Conservation (phyloP, 257 asterid species). For the Nicotiana noctiflora region DNA sequence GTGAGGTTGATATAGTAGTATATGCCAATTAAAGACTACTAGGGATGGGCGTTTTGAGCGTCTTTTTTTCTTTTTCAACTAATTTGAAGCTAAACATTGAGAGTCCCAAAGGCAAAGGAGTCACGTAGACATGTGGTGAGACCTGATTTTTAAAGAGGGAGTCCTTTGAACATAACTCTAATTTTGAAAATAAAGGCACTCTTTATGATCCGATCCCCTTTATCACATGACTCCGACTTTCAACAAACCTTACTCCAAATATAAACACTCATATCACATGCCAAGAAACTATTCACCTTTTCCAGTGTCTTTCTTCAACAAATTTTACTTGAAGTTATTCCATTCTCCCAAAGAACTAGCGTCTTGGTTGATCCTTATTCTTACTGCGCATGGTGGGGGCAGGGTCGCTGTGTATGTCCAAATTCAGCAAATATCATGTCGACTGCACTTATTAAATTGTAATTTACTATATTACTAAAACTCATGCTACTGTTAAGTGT, state of each 20-base stretch:
- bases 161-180: background rate
- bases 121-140: conserved; percentile 39
- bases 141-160: background rate
- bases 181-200: background rate
- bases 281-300: background rate
- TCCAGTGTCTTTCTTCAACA: background rate
- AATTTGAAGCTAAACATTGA: conserved; percentile 28
- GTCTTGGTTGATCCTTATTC: background rate
- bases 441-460: background rate
- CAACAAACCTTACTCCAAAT: conserved; percentile 18
- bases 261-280: conserved; percentile 21
- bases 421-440: background rate
- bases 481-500: too few relatives aligned
- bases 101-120: conserved; percentile 43
- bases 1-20: background rate
- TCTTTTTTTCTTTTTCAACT: conserved; percentile 10
- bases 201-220: background rate
- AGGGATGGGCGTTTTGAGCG: background rate
- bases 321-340: background rate
- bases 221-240: conserved; percentile 35
- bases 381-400: background rate
- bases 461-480: too few relatives aligned
- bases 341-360: background rate
- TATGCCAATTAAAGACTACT: conserved; percentile 1
- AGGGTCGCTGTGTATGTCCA: background rate